Percentiles rank a stretch among this genome's conserved stretches.
These are phyloP conservation scores for Linnemannia exigua DNA, from an alignment of 192 early-diverging fungal species.

Conservation along the genomic window DNA sequence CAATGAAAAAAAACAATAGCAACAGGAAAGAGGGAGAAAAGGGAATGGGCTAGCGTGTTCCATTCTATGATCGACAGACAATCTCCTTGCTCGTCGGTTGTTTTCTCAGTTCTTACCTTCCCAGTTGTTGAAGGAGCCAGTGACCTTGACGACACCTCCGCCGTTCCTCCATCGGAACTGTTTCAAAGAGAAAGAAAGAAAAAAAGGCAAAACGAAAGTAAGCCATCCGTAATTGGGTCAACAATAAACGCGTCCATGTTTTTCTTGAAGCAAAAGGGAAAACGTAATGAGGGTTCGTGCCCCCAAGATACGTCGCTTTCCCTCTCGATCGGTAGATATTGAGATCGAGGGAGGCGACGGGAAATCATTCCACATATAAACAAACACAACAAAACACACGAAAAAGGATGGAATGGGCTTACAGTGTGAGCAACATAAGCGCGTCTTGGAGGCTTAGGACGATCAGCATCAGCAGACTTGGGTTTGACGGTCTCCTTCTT, in stretches of 20 bases:
- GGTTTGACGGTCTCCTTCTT: neutral
- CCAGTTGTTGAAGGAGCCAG: constrained; percentile 47
- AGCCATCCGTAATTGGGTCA: neutral
- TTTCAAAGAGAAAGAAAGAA: neutral
- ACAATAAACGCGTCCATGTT: neutral
- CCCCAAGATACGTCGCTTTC: neutral
- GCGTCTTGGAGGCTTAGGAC: neutral
- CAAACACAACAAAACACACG: neutral
- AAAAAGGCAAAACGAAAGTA: neutral
- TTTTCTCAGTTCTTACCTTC: constrained; percentile 21
- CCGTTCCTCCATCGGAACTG: constrained; percentile 42
- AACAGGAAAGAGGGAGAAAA: neutral
- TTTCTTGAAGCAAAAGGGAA: too few relatives aligned
- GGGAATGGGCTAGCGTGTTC: neutral
- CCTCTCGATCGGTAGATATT: neutral
- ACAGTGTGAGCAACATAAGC: neutral
- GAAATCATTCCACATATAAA: neutral
- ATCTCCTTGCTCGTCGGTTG: neutral
- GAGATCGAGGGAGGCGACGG: neutral
- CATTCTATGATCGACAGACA: neutral
- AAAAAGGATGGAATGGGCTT: neutral
- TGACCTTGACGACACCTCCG: constrained; percentile 34
- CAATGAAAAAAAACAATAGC: neutral
- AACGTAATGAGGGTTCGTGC: too few relatives aligned
- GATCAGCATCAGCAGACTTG: neutral